Evolutionary conservation across 1,284 basidiomycete genomes (phyloP).

Genomic region (Quambalaria eucalypti): DNA sequence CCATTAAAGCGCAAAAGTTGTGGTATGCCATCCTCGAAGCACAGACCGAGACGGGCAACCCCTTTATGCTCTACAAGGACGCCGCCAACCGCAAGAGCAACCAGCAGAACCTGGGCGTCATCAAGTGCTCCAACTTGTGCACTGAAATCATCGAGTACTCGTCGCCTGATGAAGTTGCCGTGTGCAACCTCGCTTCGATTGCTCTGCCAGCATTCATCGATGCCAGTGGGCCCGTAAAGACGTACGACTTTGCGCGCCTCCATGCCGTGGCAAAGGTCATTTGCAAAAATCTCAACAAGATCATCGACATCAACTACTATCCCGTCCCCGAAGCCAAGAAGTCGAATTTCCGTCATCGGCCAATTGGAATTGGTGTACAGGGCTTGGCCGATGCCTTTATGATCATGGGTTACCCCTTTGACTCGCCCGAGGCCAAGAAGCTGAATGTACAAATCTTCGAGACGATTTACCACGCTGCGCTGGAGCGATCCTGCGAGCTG

Average conservation of each 20-base stretch:
- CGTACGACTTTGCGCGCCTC: constrained; percentile 81
- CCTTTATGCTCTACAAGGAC: constrained; percentile 95
- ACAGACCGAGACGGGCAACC: constrained; percentile 95
- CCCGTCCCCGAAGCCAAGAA: constrained; percentile 80
- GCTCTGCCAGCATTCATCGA: constrained; percentile 64
- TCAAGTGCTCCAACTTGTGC: constrained; percentile 98
- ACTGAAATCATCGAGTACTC: constrained; percentile 99
- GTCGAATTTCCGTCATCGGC: constrained; percentile 95
- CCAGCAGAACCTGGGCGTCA: constrained; percentile 95
- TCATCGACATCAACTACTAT: constrained; percentile 88
- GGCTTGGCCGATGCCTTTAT: constrained; percentile 98
- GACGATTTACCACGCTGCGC: constrained; percentile 93
- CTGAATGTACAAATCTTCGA: constrained; percentile 97
- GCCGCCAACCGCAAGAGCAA: constrained; percentile 55
- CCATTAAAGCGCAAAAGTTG: constrained; percentile 89
- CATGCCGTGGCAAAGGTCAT: constrained; percentile 76
- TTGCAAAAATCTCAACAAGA: constrained; percentile 71
- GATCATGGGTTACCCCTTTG: constrained; percentile 91
- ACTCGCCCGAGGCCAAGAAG: constrained; percentile 73
- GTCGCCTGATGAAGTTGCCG: constrained; percentile 92
- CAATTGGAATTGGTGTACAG: constrained; percentile 95
- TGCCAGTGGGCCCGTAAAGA: constrained; percentile 29
- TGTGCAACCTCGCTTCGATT: constrained; percentile 96
- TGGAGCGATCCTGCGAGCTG: constrained; percentile 85
- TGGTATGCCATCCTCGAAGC: constrained; percentile 97